Evolutionary conservation across 2,329 filamentous ascomycete species (phyloP).

Genomic region (Paraconiothyrium sp.): DNA sequence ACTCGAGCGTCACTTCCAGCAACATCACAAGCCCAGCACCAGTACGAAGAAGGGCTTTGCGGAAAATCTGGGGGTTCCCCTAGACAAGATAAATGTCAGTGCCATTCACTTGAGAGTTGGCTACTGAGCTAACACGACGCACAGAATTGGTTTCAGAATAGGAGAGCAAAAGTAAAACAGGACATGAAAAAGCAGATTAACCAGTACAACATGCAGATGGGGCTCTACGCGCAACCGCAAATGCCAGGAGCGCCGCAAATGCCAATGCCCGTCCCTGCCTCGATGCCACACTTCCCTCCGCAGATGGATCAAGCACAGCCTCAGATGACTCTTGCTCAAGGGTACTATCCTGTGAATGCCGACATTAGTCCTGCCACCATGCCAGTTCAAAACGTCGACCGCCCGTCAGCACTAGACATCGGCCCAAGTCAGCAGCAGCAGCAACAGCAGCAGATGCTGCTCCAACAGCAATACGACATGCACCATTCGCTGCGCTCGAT

Average conservation of each 20-base stretch:
- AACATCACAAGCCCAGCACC: conserved; percentile 61
- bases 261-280: conserved; percentile 28
- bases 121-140: conserved; percentile 39
- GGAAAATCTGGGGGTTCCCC: conserved; percentile 56
- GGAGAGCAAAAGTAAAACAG: conserved; percentile 62
- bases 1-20: conserved; percentile 59
- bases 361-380: conserved; percentile 49
- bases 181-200: conserved; percentile 59
- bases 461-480: conserved; percentile 48
- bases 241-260: conserved; percentile 36
- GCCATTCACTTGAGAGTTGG: neutral
- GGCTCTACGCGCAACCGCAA: conserved; percentile 37
- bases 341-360: conserved; percentile 39
- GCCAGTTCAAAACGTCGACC: conserved; percentile 43
- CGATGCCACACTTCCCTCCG: conserved; percentile 24
- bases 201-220: conserved; percentile 48
- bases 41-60: conserved; percentile 61
- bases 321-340: conserved; percentile 39
- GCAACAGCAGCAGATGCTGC: conserved; percentile 33
- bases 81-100: conserved; percentile 65
- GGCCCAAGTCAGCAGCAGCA: conserved; percentile 29
- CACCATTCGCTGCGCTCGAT: conserved; percentile 45
- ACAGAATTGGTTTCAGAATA: conserved; percentile 65
- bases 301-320: conserved; percentile 26
- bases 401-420: conserved; percentile 43